Evolutionary conservation across 306 rosid genomes (phyloP).

Genomic region (Elaeagnus macrophylla): DNA sequence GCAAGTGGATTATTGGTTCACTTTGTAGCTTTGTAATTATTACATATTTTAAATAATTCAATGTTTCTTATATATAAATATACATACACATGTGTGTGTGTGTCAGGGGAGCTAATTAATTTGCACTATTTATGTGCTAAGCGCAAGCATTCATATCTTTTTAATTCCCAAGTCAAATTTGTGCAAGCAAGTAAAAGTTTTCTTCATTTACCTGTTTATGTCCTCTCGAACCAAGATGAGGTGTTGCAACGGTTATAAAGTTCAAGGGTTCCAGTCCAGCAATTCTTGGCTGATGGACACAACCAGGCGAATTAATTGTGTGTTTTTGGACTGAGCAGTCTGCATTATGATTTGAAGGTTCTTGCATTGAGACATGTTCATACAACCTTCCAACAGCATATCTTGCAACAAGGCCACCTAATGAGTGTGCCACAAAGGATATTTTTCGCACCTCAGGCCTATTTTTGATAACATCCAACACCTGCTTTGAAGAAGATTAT

Average conservation of each 20-base stretch:
- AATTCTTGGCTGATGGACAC: constrained; percentile 37
- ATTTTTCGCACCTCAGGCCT: constrained; percentile 67
- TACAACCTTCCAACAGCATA: constrained; percentile 82
- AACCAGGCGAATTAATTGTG: constrained; percentile 26
- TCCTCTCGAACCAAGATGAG: constrained; percentile 96
- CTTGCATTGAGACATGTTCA: constrained; percentile 29
- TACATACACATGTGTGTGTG: too few species aligned
- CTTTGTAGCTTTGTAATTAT: too few species aligned
- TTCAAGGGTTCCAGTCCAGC: constrained; percentile 89
- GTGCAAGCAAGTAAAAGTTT: constrained; percentile 1
- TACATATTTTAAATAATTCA: too few species aligned
- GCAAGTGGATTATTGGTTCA: too few species aligned
- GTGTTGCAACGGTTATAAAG: constrained; percentile 90
- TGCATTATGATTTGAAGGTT: constrained; percentile 22
- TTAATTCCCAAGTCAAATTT: background rate
- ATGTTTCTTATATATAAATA: too few species aligned
- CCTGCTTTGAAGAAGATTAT: constrained; percentile 35
- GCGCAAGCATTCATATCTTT: too few species aligned
- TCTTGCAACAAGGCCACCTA: constrained; percentile 92
- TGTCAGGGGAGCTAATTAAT: too few species aligned
- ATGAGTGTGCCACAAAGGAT: constrained; percentile 93
- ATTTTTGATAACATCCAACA: constrained; percentile 42
- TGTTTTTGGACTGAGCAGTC: constrained; percentile 29
- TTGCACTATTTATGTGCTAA: too few species aligned
- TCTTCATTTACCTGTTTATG: constrained; percentile 53